Evolutionary conservation across 257 asterid genomes (phyloP).

Genomic region (Nicotiana paniculata): DNA sequence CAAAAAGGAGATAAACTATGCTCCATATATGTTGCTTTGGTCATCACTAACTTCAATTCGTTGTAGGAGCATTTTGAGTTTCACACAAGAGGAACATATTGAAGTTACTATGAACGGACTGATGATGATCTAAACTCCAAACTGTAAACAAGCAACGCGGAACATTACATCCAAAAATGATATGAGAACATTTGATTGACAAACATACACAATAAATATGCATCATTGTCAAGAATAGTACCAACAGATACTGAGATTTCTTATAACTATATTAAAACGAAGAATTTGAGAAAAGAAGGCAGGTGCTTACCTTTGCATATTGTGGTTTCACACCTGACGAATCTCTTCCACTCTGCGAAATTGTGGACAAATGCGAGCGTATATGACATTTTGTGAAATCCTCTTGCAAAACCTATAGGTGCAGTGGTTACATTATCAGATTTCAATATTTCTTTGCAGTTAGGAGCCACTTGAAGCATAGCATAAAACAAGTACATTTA

Average conservation of each 20-base stretch:
- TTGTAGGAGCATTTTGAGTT: neutral
- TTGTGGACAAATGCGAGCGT: constrained; percentile 61
- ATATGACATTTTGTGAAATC: constrained; percentile 79
- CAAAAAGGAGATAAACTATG: neutral
- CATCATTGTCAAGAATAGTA: neutral
- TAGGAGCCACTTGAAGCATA: neutral
- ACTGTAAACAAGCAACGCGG: neutral
- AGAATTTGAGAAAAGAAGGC: neutral
- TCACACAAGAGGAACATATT: neutral
- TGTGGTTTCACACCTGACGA: constrained; percentile 22
- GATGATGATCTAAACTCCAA: neutral
- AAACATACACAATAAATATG: neutral
- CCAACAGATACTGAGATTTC: neutral
- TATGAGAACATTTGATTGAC: neutral
- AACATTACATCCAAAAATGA: neutral
- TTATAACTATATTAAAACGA: neutral
- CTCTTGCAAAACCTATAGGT: constrained; percentile 72
- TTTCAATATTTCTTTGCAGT: neutral
- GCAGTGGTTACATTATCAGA: neutral
- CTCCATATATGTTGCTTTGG: neutral
- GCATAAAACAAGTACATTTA: neutral
- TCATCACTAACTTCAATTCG: neutral
- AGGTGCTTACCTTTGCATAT: constrained; percentile 56
- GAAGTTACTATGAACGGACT: neutral
- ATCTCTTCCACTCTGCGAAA: constrained; percentile 26